Evolutionary conservation across 345 rosid species (phyloP).

Genomic region (Camelina laxa): DNA sequence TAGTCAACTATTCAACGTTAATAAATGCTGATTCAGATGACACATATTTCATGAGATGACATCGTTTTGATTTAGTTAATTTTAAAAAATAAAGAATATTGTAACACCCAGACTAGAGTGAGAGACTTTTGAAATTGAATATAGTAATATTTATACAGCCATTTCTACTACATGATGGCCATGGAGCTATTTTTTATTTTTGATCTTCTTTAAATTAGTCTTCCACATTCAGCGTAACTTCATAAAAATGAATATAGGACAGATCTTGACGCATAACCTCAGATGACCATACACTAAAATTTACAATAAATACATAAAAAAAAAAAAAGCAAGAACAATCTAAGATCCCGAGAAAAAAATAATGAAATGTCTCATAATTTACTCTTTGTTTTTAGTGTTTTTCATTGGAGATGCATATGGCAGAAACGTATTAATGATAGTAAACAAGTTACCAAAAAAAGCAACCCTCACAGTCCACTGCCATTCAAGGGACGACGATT

Average conservation of each 20-base stretch:
- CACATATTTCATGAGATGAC: too few relatives aligned
- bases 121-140: too few relatives aligned
- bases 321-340: background rate
- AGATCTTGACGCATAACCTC: slow-evolving; percentile 36
- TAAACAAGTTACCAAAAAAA: slow-evolving; percentile 1
- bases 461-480: slow-evolving; percentile 2
- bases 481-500: background rate
- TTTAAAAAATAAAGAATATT: too few relatives aligned
- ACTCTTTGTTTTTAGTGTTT: slow-evolving; percentile 28
- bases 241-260: slow-evolving; percentile 12
- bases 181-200: background rate
- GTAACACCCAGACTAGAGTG: too few relatives aligned
- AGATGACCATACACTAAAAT: background rate
- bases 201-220: slow-evolving; percentile 7
- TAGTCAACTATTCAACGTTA: too few relatives aligned
- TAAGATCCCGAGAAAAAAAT: background rate
- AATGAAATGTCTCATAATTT: slow-evolving; percentile 27
- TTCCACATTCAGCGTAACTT: background rate
- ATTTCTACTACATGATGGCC: too few relatives aligned
- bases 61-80: too few relatives aligned
- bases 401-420: slow-evolving; percentile 16
- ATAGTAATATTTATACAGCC: too few relatives aligned
- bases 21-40: too few relatives aligned
- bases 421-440: slow-evolving; percentile 17
- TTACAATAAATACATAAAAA: background rate